Evolutionary conservation across 2,329 filamentous ascomycete species (phyloP).

Genomic region (Aspergillus nomiae): DNA sequence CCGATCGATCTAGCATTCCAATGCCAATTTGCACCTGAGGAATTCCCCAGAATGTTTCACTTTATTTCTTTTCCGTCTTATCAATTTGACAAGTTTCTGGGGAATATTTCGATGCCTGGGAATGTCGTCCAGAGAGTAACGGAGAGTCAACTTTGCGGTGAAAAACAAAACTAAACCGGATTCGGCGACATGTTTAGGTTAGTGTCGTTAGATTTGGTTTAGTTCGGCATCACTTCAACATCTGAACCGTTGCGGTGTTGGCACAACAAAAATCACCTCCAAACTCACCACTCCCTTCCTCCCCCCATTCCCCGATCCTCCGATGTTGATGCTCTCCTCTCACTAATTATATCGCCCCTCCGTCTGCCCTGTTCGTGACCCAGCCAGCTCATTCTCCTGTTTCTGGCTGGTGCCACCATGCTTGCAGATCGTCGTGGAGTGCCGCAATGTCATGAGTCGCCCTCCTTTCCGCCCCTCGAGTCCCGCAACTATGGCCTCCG

Average conservation of each 20-base stretch:
- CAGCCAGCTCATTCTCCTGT: conserved; percentile 10
- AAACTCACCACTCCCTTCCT: neutral
- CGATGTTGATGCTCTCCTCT: conserved; percentile 6
- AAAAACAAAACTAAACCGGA: neutral
- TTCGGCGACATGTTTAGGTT: conserved; percentile 1
- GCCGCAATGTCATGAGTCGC: conserved; percentile 51
- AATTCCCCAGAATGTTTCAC: neutral
- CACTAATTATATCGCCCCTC: neutral
- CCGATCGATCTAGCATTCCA: neutral
- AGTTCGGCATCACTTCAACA: conserved; percentile 3
- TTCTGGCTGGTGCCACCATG: conserved; percentile 38
- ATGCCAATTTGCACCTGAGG: neutral
- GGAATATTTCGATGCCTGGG: neutral
- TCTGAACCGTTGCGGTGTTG: conserved; percentile 4
- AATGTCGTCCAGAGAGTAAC: neutral
- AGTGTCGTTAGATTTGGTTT: neutral
- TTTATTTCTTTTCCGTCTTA: neutral
- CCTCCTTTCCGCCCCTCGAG: conserved; percentile 30
- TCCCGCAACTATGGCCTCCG: conserved; percentile 50
- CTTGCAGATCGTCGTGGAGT: conserved; percentile 27
- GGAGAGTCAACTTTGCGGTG: neutral
- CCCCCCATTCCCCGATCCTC: neutral
- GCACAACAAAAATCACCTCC: conserved; percentile 1
- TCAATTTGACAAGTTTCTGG: neutral
- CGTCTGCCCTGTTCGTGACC: neutral